A percentile compares a stretch with the other conserved stretches of the same genome.
Evolutionary conservation across 768 basidiomycete genomes (phyloP).

Genomic region (Phaeolepiota aurea): DNA sequence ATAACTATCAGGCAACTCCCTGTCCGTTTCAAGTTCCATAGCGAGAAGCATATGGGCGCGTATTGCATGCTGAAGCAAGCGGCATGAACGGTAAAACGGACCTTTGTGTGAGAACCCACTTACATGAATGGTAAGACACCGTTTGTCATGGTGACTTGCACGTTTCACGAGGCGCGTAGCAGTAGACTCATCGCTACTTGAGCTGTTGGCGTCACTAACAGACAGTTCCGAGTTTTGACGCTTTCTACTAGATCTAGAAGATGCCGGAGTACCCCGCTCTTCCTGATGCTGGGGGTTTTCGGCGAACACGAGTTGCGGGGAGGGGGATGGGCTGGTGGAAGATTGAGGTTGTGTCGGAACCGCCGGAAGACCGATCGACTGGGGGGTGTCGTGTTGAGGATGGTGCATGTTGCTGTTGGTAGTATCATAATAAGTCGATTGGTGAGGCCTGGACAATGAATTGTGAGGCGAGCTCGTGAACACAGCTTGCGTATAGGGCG

Average conservation of each 20-base stretch:
- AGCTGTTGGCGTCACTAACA: constrained; percentile 28
- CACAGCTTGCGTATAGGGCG: constrained; percentile 17
- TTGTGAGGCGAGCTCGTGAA: constrained; percentile 10
- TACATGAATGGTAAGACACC: constrained; percentile 64
- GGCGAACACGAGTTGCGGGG: constrained; percentile 14
- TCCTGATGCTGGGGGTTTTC: constrained; percentile 6
- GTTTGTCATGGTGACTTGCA: constrained; percentile 52
- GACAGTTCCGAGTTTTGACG: constrained; percentile 21
- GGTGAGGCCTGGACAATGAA: constrained; percentile 32
- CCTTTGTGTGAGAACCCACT: constrained; percentile 8
- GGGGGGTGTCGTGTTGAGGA: constrained; percentile 1
- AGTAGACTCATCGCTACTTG: constrained; percentile 24
- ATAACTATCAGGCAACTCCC: constrained; percentile 54
- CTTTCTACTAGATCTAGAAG: constrained; percentile 16
- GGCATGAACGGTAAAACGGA: constrained; percentile 1
- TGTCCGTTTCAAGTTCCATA: constrained; percentile 50
- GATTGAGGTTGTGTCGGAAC: constrained; percentile 13
- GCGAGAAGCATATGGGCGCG: constrained; percentile 52
- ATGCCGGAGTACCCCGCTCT: too few relatives aligned
- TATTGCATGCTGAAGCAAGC: constrained; percentile 51
- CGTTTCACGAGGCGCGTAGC: constrained; percentile 31
- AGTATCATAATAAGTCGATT: too few relatives aligned
- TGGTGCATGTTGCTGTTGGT: constrained; percentile 11
- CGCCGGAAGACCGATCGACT: neutral
- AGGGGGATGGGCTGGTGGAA: constrained; percentile 23